Conservation (phyloP, 2,329 filamentous ascomycete species). For the Fusarium longipes region DNA sequence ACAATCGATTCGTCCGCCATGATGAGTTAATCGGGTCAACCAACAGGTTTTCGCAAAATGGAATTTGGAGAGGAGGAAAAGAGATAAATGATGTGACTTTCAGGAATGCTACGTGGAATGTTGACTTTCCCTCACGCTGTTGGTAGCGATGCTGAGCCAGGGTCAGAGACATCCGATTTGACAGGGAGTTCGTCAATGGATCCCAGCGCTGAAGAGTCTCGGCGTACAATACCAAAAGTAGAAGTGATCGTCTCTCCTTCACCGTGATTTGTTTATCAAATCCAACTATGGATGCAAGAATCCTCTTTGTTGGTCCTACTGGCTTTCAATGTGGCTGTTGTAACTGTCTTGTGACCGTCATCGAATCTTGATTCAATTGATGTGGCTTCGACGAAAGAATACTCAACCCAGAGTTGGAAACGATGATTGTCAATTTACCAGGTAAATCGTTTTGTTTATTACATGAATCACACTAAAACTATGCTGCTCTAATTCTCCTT, state of each 20-base stretch:
- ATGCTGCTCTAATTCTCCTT: neutral
- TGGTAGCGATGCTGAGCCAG: neutral
- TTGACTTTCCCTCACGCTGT: neutral
- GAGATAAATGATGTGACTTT: neutral
- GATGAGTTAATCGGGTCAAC: neutral
- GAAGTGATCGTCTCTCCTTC: neutral
- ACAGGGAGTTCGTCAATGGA: neutral
- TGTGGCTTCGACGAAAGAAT: neutral
- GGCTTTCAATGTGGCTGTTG: neutral
- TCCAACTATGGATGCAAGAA: neutral
- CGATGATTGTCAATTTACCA: neutral
- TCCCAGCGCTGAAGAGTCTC: neutral
- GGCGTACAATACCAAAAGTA: neutral
- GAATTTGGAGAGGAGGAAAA: neutral
- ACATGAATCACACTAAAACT: neutral
- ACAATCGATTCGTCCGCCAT: constrained; percentile 26
- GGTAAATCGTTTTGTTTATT: neutral
- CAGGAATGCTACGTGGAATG: neutral
- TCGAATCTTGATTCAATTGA: neutral
- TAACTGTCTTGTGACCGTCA: neutral
- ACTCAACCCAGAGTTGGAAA: no score
- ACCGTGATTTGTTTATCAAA: neutral
- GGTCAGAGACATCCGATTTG: constrained; percentile 12
- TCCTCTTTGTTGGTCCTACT: neutral
- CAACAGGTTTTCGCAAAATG: neutral